Percentiles rank a stretch among this genome's conserved stretches.
Conservation (phyloP, 1,139 yeast genomes). For the Saccharomycopsis crataegensis region DNA sequence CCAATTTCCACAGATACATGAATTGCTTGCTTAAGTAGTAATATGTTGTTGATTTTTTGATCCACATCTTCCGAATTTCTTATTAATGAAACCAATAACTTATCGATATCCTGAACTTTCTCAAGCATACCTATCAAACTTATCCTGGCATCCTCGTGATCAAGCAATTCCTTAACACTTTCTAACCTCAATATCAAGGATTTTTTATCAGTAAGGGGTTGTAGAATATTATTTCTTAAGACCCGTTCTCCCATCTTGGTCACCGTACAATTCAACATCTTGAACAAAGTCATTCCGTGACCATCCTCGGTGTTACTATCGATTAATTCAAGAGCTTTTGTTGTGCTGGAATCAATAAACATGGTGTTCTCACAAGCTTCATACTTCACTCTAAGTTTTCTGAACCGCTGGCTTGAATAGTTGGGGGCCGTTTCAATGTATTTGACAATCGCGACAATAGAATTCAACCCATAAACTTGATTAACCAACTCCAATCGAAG, state of each 20-base stretch:
- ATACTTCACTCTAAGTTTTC: conserved; percentile 31
- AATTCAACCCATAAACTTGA: conserved; percentile 28
- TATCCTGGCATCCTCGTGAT: conserved; percentile 7
- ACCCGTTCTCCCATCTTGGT: conserved; percentile 41
- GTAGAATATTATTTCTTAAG: conserved; percentile 35
- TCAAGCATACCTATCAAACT: background rate
- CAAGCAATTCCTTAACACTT: conserved; percentile 31
- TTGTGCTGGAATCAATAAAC: conserved; percentile 35
- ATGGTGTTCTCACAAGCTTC: conserved; percentile 36
- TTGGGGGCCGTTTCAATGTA: conserved; percentile 22
- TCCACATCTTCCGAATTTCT: conserved; percentile 23
- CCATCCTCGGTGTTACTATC: conserved; percentile 24
- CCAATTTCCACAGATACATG: conserved; percentile 22
- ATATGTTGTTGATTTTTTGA: conserved; percentile 34
- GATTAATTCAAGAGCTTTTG: conserved; percentile 31
- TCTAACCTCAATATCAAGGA: conserved; percentile 31
- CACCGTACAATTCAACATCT: conserved; percentile 31
- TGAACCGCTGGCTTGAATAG: conserved; percentile 18
- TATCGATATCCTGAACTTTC: background rate
- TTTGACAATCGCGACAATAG: conserved; percentile 32
- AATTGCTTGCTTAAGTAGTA: conserved; percentile 32
- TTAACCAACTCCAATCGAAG: conserved; percentile 24
- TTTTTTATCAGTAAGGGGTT: conserved; percentile 35
- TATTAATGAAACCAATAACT: conserved; percentile 14
- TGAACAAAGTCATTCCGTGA: conserved; percentile 27